phyloP scores from a whole-genome alignment of 148 eudicot genomes.

The Spergularia marina region DNA sequence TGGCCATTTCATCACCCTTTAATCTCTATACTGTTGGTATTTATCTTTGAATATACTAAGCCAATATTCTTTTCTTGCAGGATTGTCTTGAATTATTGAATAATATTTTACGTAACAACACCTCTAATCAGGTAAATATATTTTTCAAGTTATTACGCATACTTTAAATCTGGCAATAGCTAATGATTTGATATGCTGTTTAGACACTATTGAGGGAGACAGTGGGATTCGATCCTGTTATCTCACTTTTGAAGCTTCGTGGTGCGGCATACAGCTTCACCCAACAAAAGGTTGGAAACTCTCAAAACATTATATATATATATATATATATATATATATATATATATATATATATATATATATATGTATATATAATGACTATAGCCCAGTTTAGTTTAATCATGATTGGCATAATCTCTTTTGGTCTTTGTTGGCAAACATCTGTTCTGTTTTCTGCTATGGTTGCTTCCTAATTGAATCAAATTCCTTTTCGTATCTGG shows the following conservation, averaged over 20 bases:
- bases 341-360: too few species aligned
- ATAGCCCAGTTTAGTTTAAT: background rate
- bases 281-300: conserved; percentile 84
- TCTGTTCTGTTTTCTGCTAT: background rate
- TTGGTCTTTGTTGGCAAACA: background rate
- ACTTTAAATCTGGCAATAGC: conserved; percentile 1
- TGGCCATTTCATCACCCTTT: background rate
- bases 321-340: too few species aligned
- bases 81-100: conserved; percentile 92
- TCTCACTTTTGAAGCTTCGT: conserved; percentile 78
- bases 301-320: background rate
- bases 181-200: conserved; percentile 24
- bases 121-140: conserved; percentile 74
- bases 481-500: conserved; percentile 9
- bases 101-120: conserved; percentile 74
- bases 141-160: background rate
- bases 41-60: conserved; percentile 6
- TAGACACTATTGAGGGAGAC: conserved; percentile 95
- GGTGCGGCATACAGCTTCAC: conserved; percentile 80
- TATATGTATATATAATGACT: background rate
- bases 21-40: background rate
- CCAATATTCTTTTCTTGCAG: conserved; percentile 41
- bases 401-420: background rate
- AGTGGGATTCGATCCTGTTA: conserved; percentile 78
- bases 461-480: conserved; percentile 6